A percentile compares a stretch with the other conserved stretches of the same genome.
phyloP scores from a whole-genome alignment of 495 filamentous ascomycete species.

The Aspergillus biplanus region DNA sequence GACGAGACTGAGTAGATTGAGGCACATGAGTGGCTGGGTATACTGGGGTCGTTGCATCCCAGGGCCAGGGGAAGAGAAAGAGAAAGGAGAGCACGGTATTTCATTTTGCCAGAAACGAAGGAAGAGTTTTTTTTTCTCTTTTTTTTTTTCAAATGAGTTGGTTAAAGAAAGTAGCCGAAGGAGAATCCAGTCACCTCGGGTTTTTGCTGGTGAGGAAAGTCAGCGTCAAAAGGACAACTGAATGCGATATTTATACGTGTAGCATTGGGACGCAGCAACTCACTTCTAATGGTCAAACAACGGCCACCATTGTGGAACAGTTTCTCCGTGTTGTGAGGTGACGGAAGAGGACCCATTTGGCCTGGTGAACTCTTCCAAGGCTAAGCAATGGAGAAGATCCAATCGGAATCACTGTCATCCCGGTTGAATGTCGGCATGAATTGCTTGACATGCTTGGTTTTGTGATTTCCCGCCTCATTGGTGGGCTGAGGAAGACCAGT shows the following conservation, averaged over 20 bases:
- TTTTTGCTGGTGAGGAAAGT: neutral
- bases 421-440: neutral
- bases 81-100: conserved; percentile 39
- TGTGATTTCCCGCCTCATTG: neutral
- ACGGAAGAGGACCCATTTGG: neutral
- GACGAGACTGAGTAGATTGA: conserved; percentile 35
- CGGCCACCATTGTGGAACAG: neutral
- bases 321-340: neutral
- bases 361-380: neutral
- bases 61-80: conserved; percentile 32
- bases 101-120: conserved; percentile 20
- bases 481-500: neutral
- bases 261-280: neutral
- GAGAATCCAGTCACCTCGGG: neutral
- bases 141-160: no score
- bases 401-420: neutral
- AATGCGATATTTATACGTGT: neutral
- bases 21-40: conserved; percentile 31
- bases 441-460: neutral
- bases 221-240: neutral
- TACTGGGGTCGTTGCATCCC: conserved; percentile 33
- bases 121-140: neutral
- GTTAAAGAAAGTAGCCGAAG: neutral
- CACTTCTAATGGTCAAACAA: neutral
- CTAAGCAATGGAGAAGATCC: neutral